Base-by-base conservation (phyloP, 495 filamentous ascomycete species). In the Neurospora sp. region DNA sequence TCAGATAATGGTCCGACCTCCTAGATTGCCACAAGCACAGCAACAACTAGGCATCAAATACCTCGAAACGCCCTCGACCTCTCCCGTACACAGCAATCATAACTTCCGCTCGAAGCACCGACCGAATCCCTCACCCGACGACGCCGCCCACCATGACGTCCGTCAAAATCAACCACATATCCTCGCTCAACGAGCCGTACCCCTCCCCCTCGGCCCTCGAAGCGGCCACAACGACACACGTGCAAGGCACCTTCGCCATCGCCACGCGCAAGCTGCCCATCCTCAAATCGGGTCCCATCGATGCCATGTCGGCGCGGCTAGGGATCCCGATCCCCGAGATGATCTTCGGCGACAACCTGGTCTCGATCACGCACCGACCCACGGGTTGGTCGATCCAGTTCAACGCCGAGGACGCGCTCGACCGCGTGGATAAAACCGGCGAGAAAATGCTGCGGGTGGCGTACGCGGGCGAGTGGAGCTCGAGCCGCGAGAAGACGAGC, bases 301-400 rank as follows among this genome's bases (percentile, higher is more conserved):
- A 97, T 78, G 88, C 89, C 48, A 92, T 99, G 89, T 90, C 89
- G 20, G 82, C 85, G 70, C 88, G 88, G 69, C 88, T 99, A 14
- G 90, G 90, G 16, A 97, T 99, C 81, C 86, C 94, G 14, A 90
- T 93, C 8, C 96, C 96, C 3, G 96, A 99, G 83, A 99, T 99
- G 96, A 99, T 99, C 42, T 99, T 99, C 77, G 96, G 96, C 40
- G 94, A 99, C 83, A 99, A 99, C 82, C 84, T 89, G 40, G 90
- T 96, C 35, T 81, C 85, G 3, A 87, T 99, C 35, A 86, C 89
- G 72, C 93, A 98, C 81, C 71, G 82, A 27, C 84, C 84, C 23
- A 89, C 85, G 72, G 89, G 89, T 9, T 98, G 94, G 93, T 81
- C 83, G 5, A 86, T 98, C 71, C 79, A 84, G 16, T 99, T 99